Evolutionary conservation across 805 yeast genomes (phyloP), one percentile per base, ranked within the genome.

Genomic region (Naumovozyma dairenensis): DNA sequence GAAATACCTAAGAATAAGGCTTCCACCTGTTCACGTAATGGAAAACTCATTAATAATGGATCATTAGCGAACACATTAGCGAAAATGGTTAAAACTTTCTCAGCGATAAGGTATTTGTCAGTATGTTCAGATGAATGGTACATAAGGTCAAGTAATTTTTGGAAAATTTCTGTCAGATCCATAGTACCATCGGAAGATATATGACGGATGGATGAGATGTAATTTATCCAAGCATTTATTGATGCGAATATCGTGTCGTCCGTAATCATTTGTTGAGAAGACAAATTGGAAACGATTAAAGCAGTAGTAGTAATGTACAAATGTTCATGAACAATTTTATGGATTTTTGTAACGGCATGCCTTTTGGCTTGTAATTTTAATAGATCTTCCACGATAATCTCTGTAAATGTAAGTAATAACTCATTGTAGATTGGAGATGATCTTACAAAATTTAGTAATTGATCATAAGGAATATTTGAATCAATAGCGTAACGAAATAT

Each of bases 331-430:
- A 57, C 54, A n/a, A 48, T 35, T 25, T 43, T 45, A 33, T 54
- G 53, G 16, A 56, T 45, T 25, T 48, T 45, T 5, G 53, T 42
- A 41, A 52, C 38, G 4, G 50, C 37, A 34, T 45, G 46, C 29
- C 48, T 54, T 14, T 39, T 44, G 0, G 53, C 39, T 35, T 55
- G 60, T 20, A 37, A 42, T 38, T 57, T 57, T 7, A 49, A 47
- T 26, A 57, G 35, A 41, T 57, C 62, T 36, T 57, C 62, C 6
- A 57, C 55, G 14, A 57, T 48, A 31, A 57, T 52, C 31, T 51
- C 53, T 3, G 57, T 46, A 29, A 56, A 56, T 18, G 41, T 44
- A 18, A 57, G 36, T 17, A 46, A 24, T 16, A 57, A 29, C 21
- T 48, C 48, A 31, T 56, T 53, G 28, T 39, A 42, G 3, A 41